Conservation (phyloP, 2,329 filamentous ascomycete species). For the Macrophomina pseudophaseolina region DNA sequence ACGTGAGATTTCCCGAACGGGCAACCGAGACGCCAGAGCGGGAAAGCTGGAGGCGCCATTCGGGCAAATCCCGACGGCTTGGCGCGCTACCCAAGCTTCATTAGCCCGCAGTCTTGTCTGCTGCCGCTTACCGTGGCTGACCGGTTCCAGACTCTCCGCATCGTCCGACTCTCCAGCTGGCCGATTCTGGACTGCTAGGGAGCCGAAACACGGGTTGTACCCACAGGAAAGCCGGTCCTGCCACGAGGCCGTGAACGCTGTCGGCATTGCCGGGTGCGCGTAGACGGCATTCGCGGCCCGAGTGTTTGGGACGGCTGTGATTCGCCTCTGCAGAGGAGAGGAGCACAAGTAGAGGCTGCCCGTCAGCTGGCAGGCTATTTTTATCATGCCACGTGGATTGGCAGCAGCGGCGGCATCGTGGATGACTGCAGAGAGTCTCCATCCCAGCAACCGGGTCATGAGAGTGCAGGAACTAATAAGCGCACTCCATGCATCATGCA, state of each 20-base stretch:
- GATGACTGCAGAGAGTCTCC: no score
- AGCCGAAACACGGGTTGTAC: not conserved
- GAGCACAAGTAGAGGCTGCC: no score
- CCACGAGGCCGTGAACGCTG: not conserved
- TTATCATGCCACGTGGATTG: not conserved
- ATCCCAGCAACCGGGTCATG: not conserved
- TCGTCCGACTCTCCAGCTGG: not conserved
- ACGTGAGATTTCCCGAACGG: not conserved
- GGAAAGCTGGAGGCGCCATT: not conserved
- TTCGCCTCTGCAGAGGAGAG: not conserved
- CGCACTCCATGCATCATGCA: not conserved
- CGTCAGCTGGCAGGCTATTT: not conserved
- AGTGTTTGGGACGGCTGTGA: not conserved
- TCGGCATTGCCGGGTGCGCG: not conserved
- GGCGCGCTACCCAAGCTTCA: constrained; percentile 2
- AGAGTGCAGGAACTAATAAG: not conserved
- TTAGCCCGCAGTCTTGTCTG: not conserved
- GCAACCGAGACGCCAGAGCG: not conserved
- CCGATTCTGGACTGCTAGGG: not conserved
- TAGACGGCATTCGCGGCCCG: not conserved
- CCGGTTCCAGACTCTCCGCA: not conserved
- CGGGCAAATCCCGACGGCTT: not conserved
- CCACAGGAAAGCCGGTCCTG: not conserved
- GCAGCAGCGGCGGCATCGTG: not conserved
- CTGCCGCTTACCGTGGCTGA: no score